Base-by-base conservation (phyloP, 2,329 filamentous ascomycete genomes). In the Cladophialophora exuberans region DNA sequence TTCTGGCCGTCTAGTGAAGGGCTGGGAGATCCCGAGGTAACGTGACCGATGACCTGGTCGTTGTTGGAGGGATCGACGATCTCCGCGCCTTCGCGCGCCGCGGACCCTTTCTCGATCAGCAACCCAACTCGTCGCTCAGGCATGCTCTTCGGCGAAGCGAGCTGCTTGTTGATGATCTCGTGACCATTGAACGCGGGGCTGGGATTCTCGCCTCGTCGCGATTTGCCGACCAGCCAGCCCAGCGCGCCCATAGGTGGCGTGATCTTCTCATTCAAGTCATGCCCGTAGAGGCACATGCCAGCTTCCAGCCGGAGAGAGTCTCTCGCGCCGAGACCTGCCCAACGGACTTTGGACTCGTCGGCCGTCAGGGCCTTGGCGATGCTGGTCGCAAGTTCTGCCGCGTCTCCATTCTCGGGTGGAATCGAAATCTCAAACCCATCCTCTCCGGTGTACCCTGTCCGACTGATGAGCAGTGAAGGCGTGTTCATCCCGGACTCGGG, bases 201-300 rank as follows among this genome's bases (percentile, higher is more conserved):
- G 61, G 4, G 70, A 63, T 50, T 53, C 3, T 46, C 74, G 18
- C 81, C 75, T 50, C 86, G 86, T 15, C 93, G 84, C 52, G 87
- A 83, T 69, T 90, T 91, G 61, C 88, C 86, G 57, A 99, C 86
- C 67, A 97, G 83, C 93, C 94, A 99, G 57, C 79, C 79, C 0
- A 90, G 74, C 1, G 77, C 79, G 1, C 82, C 86, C 68, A 85
- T 82, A 3, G 87, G 84, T 1, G 87, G 86, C 1, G 87, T 89
- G 9, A 83, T 87, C 0, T 77, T 77, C 54, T 96, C 93, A 70
- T 95, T 86, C 31, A 99, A 83, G 72, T 99, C 94, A 75, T 97
- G 90, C n/a, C 94, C 94, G 75, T 99, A 99, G n/a, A 99, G 82
- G 73, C 94, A 99, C 93, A 99, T 96, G 58, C 94, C 94, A 0